Evolutionary conservation across 306 rosid species (phyloP).

Genomic region (Dalbergia oliveri): DNA sequence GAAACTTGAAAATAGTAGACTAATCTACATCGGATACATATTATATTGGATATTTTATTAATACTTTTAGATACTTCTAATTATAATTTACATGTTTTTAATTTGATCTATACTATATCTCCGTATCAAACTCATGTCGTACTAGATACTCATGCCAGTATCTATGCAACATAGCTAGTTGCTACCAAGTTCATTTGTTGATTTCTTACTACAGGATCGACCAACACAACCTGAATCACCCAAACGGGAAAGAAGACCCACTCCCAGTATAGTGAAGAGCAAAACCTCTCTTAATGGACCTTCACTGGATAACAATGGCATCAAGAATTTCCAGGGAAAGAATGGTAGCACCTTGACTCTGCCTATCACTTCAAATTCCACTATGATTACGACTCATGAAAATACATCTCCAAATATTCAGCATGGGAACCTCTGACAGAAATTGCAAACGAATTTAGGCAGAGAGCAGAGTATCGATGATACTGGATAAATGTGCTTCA

Average conservation of each 20-base stretch:
- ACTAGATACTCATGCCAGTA: too few species aligned
- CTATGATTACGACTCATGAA: constrained; percentile 56
- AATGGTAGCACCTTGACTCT: constrained; percentile 45
- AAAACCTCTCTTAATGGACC: constrained; percentile 49
- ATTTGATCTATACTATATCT: too few species aligned
- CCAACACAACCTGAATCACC: constrained; percentile 52
- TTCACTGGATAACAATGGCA: constrained; percentile 54
- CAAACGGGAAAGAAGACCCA: constrained; percentile 55
- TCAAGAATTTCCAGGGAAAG: constrained; percentile 59
- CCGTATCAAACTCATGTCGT: too few species aligned
- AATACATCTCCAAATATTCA: constrained; percentile 86
- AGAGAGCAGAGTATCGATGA: constrained; percentile 24
- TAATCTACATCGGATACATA: too few species aligned
- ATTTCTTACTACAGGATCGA: constrained; percentile 52
- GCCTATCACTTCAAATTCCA: constrained; percentile 59
- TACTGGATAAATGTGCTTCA: constrained; percentile 17
- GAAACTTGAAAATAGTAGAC: too few species aligned
- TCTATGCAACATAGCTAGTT: not conserved
- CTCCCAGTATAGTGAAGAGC: constrained; percentile 49
- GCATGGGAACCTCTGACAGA: constrained; percentile 44
- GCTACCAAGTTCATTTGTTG: not conserved
- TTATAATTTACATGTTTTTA: too few species aligned
- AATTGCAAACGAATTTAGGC: constrained; percentile 19
- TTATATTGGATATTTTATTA: too few species aligned
- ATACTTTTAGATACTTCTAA: too few species aligned